A percentile compares a stretch with the other conserved stretches of the same genome.
Conservation (phyloP, 164 flowering plant genomes). For the Nymphaea thermarum region DNA sequence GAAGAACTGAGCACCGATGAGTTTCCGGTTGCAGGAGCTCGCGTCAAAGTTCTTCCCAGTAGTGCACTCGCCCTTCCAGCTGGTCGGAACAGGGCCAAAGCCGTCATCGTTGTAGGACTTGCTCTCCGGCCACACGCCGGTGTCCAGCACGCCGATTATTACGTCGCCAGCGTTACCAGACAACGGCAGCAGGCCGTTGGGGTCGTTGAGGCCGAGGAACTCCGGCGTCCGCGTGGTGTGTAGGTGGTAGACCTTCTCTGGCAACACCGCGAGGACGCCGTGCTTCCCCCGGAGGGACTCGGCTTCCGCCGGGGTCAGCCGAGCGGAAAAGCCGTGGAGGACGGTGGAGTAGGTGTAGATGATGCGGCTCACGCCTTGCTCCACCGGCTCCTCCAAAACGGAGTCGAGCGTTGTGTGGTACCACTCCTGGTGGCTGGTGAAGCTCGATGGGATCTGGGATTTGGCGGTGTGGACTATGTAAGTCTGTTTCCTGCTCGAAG, state of each 20-base stretch:
- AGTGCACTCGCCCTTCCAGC: slow-evolving; percentile 74
- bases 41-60: slow-evolving; percentile 29
- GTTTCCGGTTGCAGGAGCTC: slow-evolving; percentile 52
- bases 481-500: slow-evolving; percentile 24
- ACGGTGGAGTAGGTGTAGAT: slow-evolving; percentile 53
- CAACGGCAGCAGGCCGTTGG: slow-evolving; percentile 21
- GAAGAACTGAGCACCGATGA: slow-evolving; percentile 76
- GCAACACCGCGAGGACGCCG: slow-evolving; percentile 48
- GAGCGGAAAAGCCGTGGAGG: slow-evolving; percentile 67
- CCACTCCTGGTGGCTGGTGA: slow-evolving; percentile 43
- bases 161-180: slow-evolving; percentile 36
- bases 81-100: slow-evolving; percentile 47
- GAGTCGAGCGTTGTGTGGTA: slow-evolving; percentile 50
- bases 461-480: slow-evolving; percentile 73
- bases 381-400: slow-evolving; percentile 26
- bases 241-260: slow-evolving; percentile 54
- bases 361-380: slow-evolving; percentile 23
- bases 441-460: slow-evolving; percentile 43
- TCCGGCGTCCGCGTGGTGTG: slow-evolving; percentile 85
- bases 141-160: slow-evolving; percentile 71
- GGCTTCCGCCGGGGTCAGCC: slow-evolving; percentile 49
- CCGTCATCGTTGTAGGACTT: slow-evolving; percentile 58
- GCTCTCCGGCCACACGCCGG: slow-evolving; percentile 83
- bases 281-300: slow-evolving; percentile 22
- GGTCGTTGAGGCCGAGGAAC: slow-evolving; percentile 55